phyloP scores from a whole-genome alignment of 768 basidiomycete species.

The Russula brevipes region DNA sequence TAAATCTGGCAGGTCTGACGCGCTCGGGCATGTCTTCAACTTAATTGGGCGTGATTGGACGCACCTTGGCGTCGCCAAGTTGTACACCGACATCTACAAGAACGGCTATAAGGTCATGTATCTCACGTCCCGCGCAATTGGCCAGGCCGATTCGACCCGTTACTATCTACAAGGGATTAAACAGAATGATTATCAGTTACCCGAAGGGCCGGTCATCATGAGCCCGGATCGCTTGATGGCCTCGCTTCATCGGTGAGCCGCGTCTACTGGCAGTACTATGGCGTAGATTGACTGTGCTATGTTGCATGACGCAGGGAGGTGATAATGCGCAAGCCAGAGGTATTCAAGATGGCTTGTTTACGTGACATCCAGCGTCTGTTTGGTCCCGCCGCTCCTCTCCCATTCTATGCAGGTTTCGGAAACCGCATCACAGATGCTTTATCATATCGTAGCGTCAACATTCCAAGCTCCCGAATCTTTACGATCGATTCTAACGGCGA shows the following conservation, averaged over 20 bases:
- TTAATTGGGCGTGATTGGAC: conserved; percentile 99
- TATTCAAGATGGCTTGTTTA: conserved; percentile 99
- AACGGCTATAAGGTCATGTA: conserved; percentile 99
- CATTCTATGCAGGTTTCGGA: conserved; percentile 97
- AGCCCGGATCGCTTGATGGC: conserved; percentile 94
- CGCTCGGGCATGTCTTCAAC: conserved; percentile 92
- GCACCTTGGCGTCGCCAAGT: conserved; percentile 91
- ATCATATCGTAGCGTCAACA: conserved; percentile 93
- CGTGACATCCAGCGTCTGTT: conserved; percentile 92
- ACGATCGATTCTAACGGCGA: conserved; percentile 94
- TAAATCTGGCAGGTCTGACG: conserved; percentile 67
- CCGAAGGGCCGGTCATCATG: conserved; percentile 98
- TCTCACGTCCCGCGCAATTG: conserved; percentile 93
- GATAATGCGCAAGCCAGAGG: conserved; percentile 96
- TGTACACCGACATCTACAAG: conserved; percentile 90
- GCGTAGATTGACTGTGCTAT: background rate
- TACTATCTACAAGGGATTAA: conserved; percentile 93
- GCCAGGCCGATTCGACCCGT: conserved; percentile 94
- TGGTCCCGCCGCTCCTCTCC: conserved; percentile 60
- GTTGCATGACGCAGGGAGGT: conserved; percentile 62
- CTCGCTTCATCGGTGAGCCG: conserved; percentile 75
- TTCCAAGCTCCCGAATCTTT: conserved; percentile 92
- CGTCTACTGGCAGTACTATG: conserved; percentile 26
- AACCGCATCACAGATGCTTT: conserved; percentile 98
- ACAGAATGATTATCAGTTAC: conserved; percentile 94